Percentiles rank a stretch among this genome's conserved stretches.
Evolutionary conservation across 1,284 basidiomycete species (phyloP).

Genomic region (Singerocomus rubriflavus): DNA sequence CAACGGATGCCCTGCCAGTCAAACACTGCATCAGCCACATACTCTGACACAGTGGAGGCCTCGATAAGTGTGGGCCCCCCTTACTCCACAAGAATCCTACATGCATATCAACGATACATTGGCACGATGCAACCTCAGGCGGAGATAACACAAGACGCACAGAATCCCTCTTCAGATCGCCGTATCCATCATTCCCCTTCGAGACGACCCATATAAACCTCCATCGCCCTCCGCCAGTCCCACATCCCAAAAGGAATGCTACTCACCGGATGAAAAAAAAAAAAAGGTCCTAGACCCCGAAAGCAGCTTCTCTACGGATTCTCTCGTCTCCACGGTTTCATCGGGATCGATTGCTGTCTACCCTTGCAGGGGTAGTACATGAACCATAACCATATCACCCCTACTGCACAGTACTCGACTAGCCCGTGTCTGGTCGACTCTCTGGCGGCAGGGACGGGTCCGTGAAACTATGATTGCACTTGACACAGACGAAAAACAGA

Average conservation of each 20-base stretch:
- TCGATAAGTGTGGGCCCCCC: too few relatives aligned
- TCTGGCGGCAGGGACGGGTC: constrained; percentile 56
- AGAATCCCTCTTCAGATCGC: too few relatives aligned
- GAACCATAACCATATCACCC: not conserved
- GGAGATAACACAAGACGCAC: not conserved
- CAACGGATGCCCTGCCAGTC: too few relatives aligned
- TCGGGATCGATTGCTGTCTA: not conserved
- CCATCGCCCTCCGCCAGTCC: not conserved
- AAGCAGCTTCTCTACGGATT: not conserved
- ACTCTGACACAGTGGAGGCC: too few relatives aligned
- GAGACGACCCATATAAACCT: not conserved
- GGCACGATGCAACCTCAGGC: not conserved
- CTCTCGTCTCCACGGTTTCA: not conserved
- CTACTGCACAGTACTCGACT: constrained; percentile 6
- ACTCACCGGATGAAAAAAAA: not conserved
- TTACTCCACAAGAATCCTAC: too few relatives aligned
- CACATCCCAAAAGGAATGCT: not conserved
- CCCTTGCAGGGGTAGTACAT: not conserved
- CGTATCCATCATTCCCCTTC: too few relatives aligned
- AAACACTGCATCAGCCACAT: too few relatives aligned
- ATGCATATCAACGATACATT: not conserved
- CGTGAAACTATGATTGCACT: constrained; percentile 75
- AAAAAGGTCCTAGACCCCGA: not conserved
- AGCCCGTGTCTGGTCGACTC: constrained; percentile 28
- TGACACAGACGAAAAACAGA: constrained; percentile 89